Percentiles rank a stretch among this genome's conserved stretches.
These are phyloP conservation scores for Aspergillus heteromorphus DNA, from an alignment of 495 filamentous ascomycete species.

Conservation along the genomic window DNA sequence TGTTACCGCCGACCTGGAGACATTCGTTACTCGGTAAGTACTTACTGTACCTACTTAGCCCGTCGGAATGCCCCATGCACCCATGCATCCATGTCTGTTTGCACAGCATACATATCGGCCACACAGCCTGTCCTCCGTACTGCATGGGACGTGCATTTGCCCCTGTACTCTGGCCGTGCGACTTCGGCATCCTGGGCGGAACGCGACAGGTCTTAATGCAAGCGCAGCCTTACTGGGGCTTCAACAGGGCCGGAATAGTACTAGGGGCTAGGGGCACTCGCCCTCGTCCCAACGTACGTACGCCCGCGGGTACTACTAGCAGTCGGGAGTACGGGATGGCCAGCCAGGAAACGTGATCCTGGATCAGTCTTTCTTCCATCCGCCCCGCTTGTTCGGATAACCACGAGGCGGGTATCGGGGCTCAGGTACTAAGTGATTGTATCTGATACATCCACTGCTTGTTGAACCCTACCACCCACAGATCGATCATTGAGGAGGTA, in stretches of 20 bases:
- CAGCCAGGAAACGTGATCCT: constrained; percentile 14
- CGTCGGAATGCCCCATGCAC: not conserved
- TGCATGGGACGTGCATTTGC: not conserved
- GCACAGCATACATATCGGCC: too few relatives aligned
- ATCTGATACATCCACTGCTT: constrained; percentile 6
- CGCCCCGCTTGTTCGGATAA: constrained; percentile 17
- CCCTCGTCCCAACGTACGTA: not conserved
- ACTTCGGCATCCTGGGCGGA: not conserved
- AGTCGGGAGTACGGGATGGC: constrained; percentile 2
- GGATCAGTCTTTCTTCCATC: constrained; percentile 4
- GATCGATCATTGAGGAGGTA: too few relatives aligned
- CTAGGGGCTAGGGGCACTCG: not conserved
- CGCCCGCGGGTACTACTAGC: not conserved
- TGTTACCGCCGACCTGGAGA: not conserved
- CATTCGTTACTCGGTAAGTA: not conserved
- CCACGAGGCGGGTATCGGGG: constrained; percentile 16
- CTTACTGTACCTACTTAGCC: too few relatives aligned
- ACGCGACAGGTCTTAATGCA: constrained; percentile 1
- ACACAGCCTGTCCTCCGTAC: not conserved
- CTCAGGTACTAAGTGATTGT: constrained; percentile 11
- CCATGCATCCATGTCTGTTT: not conserved
- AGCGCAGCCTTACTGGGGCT: constrained; percentile 20
- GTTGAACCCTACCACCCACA: not conserved
- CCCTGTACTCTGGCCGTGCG: not conserved
- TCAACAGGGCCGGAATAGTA: not conserved